phyloP scores from a whole-genome alignment of 2,329 filamentous ascomycete genomes.

The Fusarium nisikadoi region DNA sequence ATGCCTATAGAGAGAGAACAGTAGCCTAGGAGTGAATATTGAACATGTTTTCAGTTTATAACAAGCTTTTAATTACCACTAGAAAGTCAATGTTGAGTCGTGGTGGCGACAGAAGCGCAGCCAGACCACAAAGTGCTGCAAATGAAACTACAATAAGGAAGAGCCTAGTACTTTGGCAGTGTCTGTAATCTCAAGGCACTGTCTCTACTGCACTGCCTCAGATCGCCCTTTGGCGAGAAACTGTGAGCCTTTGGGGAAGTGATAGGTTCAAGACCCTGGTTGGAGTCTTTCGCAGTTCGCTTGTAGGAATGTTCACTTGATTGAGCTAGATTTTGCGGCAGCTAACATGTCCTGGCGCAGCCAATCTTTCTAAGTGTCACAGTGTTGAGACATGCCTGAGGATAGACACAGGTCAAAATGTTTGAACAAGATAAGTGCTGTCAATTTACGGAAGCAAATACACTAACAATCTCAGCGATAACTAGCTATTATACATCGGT shows the following conservation, averaged over 20 bases:
- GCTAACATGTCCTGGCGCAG: neutral
- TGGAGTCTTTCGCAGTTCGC: neutral
- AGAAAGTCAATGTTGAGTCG: neutral
- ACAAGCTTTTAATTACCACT: neutral
- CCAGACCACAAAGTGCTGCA: neutral
- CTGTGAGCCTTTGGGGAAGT: neutral
- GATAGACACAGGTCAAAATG: neutral
- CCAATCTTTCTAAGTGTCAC: neutral
- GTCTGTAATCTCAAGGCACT: neutral
- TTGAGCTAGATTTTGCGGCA: neutral
- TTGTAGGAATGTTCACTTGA: neutral
- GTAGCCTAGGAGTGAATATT: neutral
- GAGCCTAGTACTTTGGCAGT: neutral
- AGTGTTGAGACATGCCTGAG: neutral
- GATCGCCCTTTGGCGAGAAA: neutral
- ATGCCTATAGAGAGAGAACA: no score
- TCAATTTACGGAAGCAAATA: constrained; percentile 11
- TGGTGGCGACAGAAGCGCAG: neutral
- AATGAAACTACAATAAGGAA: neutral
- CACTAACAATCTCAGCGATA: neutral
- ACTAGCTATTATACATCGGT: constrained; percentile 17
- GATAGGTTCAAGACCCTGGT: neutral
- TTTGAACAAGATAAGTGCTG: neutral
- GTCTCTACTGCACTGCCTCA: neutral
- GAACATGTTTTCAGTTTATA: no score